Base-by-base conservation (phyloP, 805 yeast genomes). In the Teunomyces tritomae region DNA sequence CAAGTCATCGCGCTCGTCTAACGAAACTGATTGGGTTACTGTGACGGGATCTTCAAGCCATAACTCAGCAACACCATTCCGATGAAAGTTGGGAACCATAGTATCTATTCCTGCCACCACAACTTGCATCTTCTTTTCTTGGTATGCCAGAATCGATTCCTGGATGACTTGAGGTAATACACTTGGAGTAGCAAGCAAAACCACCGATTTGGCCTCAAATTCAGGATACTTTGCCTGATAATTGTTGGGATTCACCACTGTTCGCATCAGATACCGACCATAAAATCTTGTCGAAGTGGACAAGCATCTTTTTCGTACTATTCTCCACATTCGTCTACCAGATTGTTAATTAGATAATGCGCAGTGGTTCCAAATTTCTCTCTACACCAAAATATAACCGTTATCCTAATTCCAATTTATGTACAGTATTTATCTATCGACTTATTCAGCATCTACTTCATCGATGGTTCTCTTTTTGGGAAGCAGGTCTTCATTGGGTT, bases 31-130 rank as follows among this genome's bases (percentile, higher is more conserved):
- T 10, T 53, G 27, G 16, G 48, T 42, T 8, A 71, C 55, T 3
- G 43, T 39, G 24, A 66, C 47, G 14, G 52, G 48, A 7, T 61
- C 55, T 36, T 64, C 67, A 24, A 65, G 47, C 78, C 78, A 73
- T 49, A 73, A 53, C 53, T 68, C 73, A 8, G 71, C 61, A 2
- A 71, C 55, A 0, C 77, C 78, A 49, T 63, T 58, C 29, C 70
- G 49, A 8, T 51, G 52, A 2, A 70, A 65, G 40, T 58, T 57
- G 13, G 71, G 69, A 10, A 65, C 63, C 13, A 68, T 62, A 3
- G 71, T 55, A 47, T 73, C 77, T 3, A 71, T 61, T 1, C 75
- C 76, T 0, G 75, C 77, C 10, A 72, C 75, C 8, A 68, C 54
- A 2, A 71, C 64, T 53, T 71, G 76, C 14, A 72, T 34, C 5